phyloP scores from a whole-genome alignment of 768 basidiomycete species.

The Macrolepiota albuminosa region DNA sequence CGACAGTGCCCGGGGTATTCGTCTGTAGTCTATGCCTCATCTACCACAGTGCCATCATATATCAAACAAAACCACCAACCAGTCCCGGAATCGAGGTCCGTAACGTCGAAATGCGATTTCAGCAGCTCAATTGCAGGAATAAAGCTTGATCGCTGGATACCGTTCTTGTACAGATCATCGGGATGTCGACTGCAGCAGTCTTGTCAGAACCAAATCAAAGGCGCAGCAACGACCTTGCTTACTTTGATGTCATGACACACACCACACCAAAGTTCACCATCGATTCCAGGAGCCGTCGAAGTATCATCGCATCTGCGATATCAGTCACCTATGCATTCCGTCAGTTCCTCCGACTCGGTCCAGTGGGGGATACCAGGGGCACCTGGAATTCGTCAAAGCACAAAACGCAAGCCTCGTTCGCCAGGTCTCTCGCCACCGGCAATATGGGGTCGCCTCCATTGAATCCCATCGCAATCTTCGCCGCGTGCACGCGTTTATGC shows the following conservation, averaged over 20 bases:
- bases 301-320: constrained; percentile 97
- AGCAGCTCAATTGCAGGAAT: constrained; percentile 92
- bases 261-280: constrained; percentile 86
- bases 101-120: constrained; percentile 81
- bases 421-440: constrained; percentile 84
- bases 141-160: constrained; percentile 94
- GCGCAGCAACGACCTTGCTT: constrained; percentile 21
- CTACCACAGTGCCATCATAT: background rate
- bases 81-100: constrained; percentile 93
- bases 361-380: constrained; percentile 7
- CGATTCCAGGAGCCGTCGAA: constrained; percentile 83
- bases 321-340: constrained; percentile 69
- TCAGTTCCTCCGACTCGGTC: background rate
- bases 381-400: constrained; percentile 99
- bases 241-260: constrained; percentile 98
- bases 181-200: constrained; percentile 79
- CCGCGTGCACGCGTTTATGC: constrained; percentile 84
- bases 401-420: constrained; percentile 76
- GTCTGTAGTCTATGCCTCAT: constrained; percentile 74
- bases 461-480: constrained; percentile 67
- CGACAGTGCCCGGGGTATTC: constrained; percentile 87
- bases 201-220: background rate
- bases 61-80: constrained; percentile 40
- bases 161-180: constrained; percentile 96
- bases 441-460: constrained; percentile 77